Conservation (phyloP, 1,139 yeast genomes). For the Pichia sp. region DNA sequence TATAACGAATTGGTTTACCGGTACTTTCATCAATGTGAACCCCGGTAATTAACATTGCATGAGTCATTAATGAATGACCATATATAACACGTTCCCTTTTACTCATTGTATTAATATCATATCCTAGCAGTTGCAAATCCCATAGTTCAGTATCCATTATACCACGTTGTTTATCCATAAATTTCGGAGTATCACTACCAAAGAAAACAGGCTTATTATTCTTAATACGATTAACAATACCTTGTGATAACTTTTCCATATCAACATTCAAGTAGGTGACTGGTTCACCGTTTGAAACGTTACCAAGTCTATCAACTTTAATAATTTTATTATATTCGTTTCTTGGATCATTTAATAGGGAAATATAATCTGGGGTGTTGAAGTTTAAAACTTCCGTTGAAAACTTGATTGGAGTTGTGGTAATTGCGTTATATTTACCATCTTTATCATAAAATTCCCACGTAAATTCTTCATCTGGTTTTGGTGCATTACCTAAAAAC, state of each 20-base stretch:
- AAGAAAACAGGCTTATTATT: conserved; percentile 73
- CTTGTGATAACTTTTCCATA: conserved; percentile 47
- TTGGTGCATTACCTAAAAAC: conserved; percentile 73
- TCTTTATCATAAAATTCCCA: conserved; percentile 78
- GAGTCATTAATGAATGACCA: conserved; percentile 68
- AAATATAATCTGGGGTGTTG: conserved; percentile 50
- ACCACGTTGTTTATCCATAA: conserved; percentile 53
- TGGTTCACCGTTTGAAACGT: conserved; percentile 59
- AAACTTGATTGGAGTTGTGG: conserved; percentile 59
- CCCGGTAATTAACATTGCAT: conserved; percentile 71
- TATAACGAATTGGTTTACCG: conserved; percentile 67
- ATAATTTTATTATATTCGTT: conserved; percentile 56
- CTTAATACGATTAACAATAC: conserved; percentile 62
- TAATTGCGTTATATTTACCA: conserved; percentile 47
- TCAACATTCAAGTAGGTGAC: conserved; percentile 66
- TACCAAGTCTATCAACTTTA: conserved; percentile 67
- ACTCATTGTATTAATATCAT: conserved; percentile 43
- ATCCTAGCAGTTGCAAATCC: conserved; percentile 61
- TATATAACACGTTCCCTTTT: conserved; percentile 54
- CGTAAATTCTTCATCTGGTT: conserved; percentile 53
- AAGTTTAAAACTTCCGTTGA: conserved; percentile 48
- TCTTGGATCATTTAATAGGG: conserved; percentile 76
- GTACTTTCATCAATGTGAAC: conserved; percentile 50
- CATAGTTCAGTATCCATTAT: conserved; percentile 64
- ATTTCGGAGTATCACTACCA: conserved; percentile 80